These are phyloP conservation scores for Nyctanthes arbortristis DNA, from an alignment of 257 asterid genomes.

Conservation along the genomic window DNA sequence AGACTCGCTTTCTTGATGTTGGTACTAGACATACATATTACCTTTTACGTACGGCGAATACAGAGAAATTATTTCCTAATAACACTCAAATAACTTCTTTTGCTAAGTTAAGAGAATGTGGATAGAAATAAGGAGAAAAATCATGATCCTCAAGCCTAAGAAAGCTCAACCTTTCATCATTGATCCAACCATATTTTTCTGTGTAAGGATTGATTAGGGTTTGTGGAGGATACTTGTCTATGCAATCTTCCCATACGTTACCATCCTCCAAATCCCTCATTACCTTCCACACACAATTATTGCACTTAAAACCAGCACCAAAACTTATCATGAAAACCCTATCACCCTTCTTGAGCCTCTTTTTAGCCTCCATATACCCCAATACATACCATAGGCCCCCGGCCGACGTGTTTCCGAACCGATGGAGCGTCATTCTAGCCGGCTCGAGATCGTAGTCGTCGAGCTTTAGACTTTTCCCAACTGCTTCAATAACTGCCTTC, in stretches of 20 bases:
- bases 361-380: constrained; percentile 69
- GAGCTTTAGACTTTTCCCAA: constrained; percentile 41
- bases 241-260: constrained; percentile 51
- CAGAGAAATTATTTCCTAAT: too few species aligned
- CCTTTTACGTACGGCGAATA: too few species aligned
- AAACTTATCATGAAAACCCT: constrained; percentile 50
- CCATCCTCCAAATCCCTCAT: constrained; percentile 40
- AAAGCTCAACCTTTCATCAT: constrained; percentile 39
- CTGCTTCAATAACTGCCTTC: constrained; percentile 61
- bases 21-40: too few species aligned
- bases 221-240: constrained; percentile 39
- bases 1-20: too few species aligned
- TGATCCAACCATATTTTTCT: constrained; percentile 49
- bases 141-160: constrained; percentile 25
- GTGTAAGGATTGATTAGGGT: constrained; percentile 35
- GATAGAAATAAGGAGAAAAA: background rate
- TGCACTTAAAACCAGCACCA: constrained; percentile 65
- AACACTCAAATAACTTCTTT: too few species aligned
- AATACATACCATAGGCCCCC: constrained; percentile 64
- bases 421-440: constrained; percentile 56
- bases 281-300: constrained; percentile 58
- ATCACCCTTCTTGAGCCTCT: constrained; percentile 59
- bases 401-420: constrained; percentile 64
- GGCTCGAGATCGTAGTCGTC: constrained; percentile 59
- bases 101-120: background rate